phyloP scores from a whole-genome alignment of 75 land plant genomes.

The Picea glauca region DNA sequence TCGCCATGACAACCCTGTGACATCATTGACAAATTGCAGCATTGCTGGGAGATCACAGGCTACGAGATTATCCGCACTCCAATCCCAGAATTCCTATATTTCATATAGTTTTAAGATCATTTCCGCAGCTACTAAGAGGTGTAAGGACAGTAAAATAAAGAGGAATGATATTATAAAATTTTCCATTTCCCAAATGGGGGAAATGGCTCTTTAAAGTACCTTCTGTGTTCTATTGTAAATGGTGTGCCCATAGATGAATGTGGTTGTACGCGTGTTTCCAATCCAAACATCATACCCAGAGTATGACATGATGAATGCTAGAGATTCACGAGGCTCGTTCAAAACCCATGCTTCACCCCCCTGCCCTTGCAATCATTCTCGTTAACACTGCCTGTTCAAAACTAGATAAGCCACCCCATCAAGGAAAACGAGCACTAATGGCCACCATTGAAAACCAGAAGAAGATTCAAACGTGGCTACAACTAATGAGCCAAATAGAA shows the following conservation, averaged over 20 bases:
- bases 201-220: conserved; percentile 12
- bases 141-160: no score
- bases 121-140: no score
- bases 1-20: no score
- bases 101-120: no score
- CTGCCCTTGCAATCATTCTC: conserved; percentile 23
- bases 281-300: conserved; percentile 81
- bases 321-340: conserved; percentile 43
- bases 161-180: no score
- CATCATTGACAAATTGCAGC: conserved; percentile 41
- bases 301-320: conserved; percentile 71
- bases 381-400: no score
- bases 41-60: conserved; percentile 59
- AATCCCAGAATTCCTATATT: conserved; percentile 70
- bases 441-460: not conserved
- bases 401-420: no score
- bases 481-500: no score
- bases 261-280: conserved; percentile 68
- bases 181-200: no score
- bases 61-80: conserved; percentile 80
- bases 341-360: conserved; percentile 71
- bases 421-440: not conserved
- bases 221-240: conserved; percentile 25
- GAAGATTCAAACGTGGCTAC: not conserved
- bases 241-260: conserved; percentile 49